Evolutionary conservation across 163 green algal genomes (phyloP), one percentile per base, ranked within the genome.

Genomic region (Chloromonas sp.): DNA sequence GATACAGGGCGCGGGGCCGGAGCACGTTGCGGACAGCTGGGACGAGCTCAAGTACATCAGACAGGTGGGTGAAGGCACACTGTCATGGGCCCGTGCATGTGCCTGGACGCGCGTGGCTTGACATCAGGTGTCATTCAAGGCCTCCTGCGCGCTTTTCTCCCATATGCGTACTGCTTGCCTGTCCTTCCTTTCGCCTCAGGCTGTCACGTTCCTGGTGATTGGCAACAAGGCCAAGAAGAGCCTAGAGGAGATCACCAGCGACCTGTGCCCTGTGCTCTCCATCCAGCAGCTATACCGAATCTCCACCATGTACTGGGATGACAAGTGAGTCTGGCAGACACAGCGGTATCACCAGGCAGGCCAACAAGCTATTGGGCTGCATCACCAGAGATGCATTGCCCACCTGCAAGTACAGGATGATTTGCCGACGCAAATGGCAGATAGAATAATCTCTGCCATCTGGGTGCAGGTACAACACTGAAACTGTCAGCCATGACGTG

Each of bases 221-320:
- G 95, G 98, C 87, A 95, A 99, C 91, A 99, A 99, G 92, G 93
- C 95, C 71, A 98, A 98, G 86, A 99, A 99, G 92, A 95, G 83
- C 14, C 92, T 99, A 84, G 90, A 96, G 66, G 97, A 99, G 91
- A 99, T 99, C 91, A 98, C 94, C 1, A 89, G 92, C 78, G 97
- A 99, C 89, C 92, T 99, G 87, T 99, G 97, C 93, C 93, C 95
- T 1, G 91, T 96, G 79, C 94, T 99, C 60, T 95, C 86, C 84
- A 96, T 99, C 77, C 97, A 99, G 94, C 97, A 99, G 94, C 93
- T 99, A 77, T 99, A 99, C 94, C 95, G 97, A 88, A 98, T 99
- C 88, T 94, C 84, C 87, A 99, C 97, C 79, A 99, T 99, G 97
- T 99, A 99, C 95, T 99, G 97, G 97, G 97, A 99, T 86, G 97